Evolutionary conservation across 2,329 filamentous ascomycete species (phyloP), one percentile per base, ranked within the genome.

Genomic region (Alternaria ventricosa): DNA sequence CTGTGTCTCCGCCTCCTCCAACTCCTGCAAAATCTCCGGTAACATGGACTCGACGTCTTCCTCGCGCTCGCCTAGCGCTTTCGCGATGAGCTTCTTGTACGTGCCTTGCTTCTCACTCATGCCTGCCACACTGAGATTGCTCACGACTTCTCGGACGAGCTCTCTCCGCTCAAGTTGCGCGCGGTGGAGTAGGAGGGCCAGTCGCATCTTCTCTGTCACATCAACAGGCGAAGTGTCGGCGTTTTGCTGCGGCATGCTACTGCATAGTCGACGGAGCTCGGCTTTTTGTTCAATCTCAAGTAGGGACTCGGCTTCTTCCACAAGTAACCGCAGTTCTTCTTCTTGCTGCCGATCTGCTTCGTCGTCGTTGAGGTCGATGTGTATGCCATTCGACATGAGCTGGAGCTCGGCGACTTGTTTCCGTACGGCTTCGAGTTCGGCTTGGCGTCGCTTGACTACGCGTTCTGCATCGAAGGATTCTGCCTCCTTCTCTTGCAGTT

Each of bases 21-120:
- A 71, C 73, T 85, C 83, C 55, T 75, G 75, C 54, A 85, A 73
- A 47, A 86, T 84, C 60, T 85, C 84, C 1, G 83, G 83, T 71
- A 86, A 67, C 81, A 85, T 89, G 47, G 84, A 83, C 76, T 93
- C 91, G 36, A 93, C 85, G 67, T 88, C 89, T 68, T 92, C 89
- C 61, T 92, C 90, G 69, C 87, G 85, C 15, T 89, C 85, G 25
- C 90, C 89, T 27, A 94, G 82, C 63, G 91, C 92, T 63, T 87
- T 87, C 63, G 87, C 87, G 30, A 93, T 87, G 28, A 94, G 84
- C 59, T 86, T 86, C 65, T 90, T 86, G 78, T 94, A 95, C 76
- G 90, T 88, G 70, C 90, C 89, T 68, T 92, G 91, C 75, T 89
- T 89, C 77, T 92, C 90, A 36, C 90, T 89, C 41, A 90, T 88